phyloP scores from a whole-genome alignment of 2,329 filamentous ascomycete species.

The Colletotrichum sp. region DNA sequence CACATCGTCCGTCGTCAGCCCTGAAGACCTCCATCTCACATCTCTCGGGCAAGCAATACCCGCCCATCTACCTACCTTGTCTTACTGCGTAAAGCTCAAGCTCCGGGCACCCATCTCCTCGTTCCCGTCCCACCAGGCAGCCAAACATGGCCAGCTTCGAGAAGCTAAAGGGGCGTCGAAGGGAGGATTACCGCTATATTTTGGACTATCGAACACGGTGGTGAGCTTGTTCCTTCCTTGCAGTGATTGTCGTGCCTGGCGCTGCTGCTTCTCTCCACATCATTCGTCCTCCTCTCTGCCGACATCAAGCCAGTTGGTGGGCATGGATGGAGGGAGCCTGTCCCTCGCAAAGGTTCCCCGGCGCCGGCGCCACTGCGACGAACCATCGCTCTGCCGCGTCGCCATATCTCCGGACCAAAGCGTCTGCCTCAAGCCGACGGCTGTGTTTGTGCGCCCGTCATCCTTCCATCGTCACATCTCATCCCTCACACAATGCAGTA shows the following conservation, averaged over 20 bases:
- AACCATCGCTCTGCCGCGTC: background rate
- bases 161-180: constrained; percentile 63
- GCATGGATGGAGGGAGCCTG: background rate
- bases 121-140: constrained; percentile 22
- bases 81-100: background rate
- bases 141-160: constrained; percentile 3
- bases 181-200: constrained; percentile 77
- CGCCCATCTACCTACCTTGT: background rate
- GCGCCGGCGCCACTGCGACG: background rate
- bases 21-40: background rate
- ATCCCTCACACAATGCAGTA: background rate
- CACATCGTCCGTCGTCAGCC: background rate
- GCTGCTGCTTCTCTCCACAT: background rate
- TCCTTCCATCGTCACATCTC: constrained; percentile 9
- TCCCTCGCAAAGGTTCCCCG: constrained; percentile 2
- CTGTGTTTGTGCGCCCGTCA: background rate
- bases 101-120: background rate
- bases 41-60: background rate
- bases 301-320: background rate
- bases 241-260: background rate
- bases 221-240: constrained; percentile 46
- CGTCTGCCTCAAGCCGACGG: background rate
- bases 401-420: background rate
- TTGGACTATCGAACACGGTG: constrained; percentile 89
- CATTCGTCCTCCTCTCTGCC: background rate